Conservation (phyloP, 768 basidiomycete genomes). For the Sutorius australiensis region DNA sequence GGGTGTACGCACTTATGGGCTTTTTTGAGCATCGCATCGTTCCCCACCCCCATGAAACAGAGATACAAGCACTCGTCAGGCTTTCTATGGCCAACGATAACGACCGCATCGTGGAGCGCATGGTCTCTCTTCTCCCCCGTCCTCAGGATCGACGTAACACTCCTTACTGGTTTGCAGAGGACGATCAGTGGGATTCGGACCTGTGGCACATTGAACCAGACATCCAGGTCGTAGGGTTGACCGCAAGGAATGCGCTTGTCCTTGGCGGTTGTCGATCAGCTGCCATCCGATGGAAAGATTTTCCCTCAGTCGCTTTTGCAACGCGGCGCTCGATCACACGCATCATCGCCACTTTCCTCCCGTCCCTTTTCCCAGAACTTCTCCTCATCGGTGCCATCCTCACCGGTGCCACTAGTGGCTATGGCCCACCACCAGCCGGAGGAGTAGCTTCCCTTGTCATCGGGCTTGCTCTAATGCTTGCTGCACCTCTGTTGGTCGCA, state of each 20-base stretch:
- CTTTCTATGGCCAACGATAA: constrained; percentile 26
- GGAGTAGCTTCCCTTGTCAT: neutral
- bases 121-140: constrained; percentile 19
- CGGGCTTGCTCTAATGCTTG: constrained; percentile 10
- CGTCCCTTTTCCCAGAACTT: constrained; percentile 4
- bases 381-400: neutral
- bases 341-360: constrained; percentile 2
- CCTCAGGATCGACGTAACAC: neutral
- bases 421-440: too few relatives aligned
- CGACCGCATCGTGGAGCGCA: constrained; percentile 20
- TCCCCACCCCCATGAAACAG: constrained; percentile 15
- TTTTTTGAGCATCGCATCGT: constrained; percentile 26
- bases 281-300: constrained; percentile 23
- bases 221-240: constrained; percentile 20
- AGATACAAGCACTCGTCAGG: constrained; percentile 20
- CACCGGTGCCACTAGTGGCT: neutral
- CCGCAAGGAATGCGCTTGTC: constrained; percentile 10
- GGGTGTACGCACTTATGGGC: constrained; percentile 26
- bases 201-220: constrained; percentile 21
- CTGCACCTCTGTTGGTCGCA: constrained; percentile 5
- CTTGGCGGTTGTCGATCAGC: constrained; percentile 24
- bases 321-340: constrained; percentile 14
- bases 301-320: constrained; percentile 17
- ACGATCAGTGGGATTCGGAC: constrained; percentile 13
- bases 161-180: constrained; percentile 20